A percentile compares a stretch with the other conserved stretches of the same genome.
These are phyloP conservation scores for Colletotrichum gigasporum DNA, from an alignment of 2,329 filamentous ascomycete genomes.

Conservation along the genomic window DNA sequence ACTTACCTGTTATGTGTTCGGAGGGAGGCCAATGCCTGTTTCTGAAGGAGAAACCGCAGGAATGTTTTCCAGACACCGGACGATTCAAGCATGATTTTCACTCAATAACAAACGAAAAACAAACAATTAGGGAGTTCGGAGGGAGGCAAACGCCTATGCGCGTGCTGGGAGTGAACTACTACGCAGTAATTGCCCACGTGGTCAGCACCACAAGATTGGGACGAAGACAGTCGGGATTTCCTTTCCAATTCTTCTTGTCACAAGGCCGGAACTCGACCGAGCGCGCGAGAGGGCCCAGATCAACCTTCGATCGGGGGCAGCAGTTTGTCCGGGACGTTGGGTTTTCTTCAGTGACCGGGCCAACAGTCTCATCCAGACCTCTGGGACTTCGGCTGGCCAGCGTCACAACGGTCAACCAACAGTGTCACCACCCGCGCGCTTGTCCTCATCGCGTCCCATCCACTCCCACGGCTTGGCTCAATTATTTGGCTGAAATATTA, in stretches of 20 bases:
- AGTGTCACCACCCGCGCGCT: conserved; percentile 25
- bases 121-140: not conserved
- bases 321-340: conserved; percentile 7
- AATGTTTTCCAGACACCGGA: conserved; percentile 23
- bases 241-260: not conserved
- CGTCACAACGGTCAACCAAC: not conserved
- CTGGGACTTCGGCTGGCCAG: conserved; percentile 17
- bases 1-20: conserved; percentile 13
- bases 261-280: conserved; percentile 26
- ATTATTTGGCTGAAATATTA: conserved; percentile 10
- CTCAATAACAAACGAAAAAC: conserved; percentile 15
- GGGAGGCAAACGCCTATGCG: too few relatives aligned
- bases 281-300: not conserved
- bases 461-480: conserved; percentile 5
- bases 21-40: conserved; percentile 10
- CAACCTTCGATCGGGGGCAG: not conserved
- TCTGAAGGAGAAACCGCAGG: not conserved
- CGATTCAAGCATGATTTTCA: conserved; percentile 20
- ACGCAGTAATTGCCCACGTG: too few relatives aligned
- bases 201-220: not conserved
- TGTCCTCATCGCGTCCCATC: not conserved
- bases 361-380: conserved; percentile 19
- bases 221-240: not conserved
- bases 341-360: not conserved
- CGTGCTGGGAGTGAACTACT: too few relatives aligned